phyloP scores from a whole-genome alignment of 768 basidiomycete genomes.

The Phanerochaete carnosa region DNA sequence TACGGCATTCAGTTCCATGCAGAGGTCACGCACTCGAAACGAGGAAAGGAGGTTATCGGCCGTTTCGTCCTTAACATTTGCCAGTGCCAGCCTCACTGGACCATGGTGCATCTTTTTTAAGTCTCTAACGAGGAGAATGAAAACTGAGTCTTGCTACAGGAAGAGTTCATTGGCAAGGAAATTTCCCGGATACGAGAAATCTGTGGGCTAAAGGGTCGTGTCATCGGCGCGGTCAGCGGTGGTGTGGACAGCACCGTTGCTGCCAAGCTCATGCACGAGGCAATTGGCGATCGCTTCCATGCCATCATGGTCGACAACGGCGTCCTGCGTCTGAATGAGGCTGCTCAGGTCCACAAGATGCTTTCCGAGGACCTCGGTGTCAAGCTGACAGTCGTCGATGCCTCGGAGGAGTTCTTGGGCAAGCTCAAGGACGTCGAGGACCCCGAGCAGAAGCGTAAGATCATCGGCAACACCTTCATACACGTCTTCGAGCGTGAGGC shows the following conservation, averaged over 20 bases:
- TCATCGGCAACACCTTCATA: conserved; percentile 99
- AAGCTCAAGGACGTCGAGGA: conserved; percentile 91
- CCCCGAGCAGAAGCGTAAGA: conserved; percentile 95
- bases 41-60: conserved; percentile 85
- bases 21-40: conserved; percentile 92
- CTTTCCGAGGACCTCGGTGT: conserved; percentile 91
- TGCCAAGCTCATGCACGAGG: conserved; percentile 99
- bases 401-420: conserved; percentile 88
- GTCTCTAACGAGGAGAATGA: background rate
- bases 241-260: conserved; percentile 98
- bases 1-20: conserved; percentile 99
- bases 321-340: conserved; percentile 90
- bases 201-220: conserved; percentile 90
- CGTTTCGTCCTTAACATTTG: conserved; percentile 86
- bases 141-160: conserved; percentile 40
- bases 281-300: conserved; percentile 97
- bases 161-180: conserved; percentile 98
- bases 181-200: conserved; percentile 91
- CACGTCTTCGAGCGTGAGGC: conserved; percentile 97
- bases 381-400: conserved; percentile 94
- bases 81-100: conserved; percentile 80
- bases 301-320: conserved; percentile 99
- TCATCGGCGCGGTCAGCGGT: conserved; percentile 96
- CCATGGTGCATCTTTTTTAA: conserved; percentile 60
- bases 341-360: conserved; percentile 88